Percentiles rank a stretch among this genome's conserved stretches.
Conservation (phyloP, 2,329 filamentous ascomycete species). For the Scleromitrula shiraiana region DNA sequence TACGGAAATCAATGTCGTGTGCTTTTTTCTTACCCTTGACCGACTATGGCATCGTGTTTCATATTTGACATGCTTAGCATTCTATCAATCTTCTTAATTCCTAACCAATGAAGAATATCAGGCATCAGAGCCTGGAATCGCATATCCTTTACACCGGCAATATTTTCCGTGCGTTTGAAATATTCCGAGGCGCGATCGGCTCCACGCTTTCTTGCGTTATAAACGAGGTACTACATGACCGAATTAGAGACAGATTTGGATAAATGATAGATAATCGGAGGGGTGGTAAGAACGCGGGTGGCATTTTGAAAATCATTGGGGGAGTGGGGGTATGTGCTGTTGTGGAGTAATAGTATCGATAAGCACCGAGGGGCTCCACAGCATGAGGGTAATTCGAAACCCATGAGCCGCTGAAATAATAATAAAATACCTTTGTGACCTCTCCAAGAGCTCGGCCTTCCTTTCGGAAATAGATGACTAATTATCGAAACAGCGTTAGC, state of each 20-base stretch:
- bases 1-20: slow-evolving; percentile 1
- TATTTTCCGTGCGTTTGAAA: slow-evolving; percentile 96
- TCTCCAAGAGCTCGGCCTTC: slow-evolving; percentile 92
- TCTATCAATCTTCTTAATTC: slow-evolving; percentile 95
- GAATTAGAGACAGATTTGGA: slow-evolving; percentile 16
- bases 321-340: slow-evolving; percentile 56
- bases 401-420: slow-evolving; percentile 2
- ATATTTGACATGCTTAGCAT: slow-evolving; percentile 99
- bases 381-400: slow-evolving; percentile 9
- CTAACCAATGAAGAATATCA: slow-evolving; percentile 94
- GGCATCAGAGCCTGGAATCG: slow-evolving; percentile 98
- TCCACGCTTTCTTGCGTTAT: slow-evolving; percentile 76
- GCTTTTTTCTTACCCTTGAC: slow-evolving; percentile 51
- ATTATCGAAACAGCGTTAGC: neutral
- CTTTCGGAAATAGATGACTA: slow-evolving; percentile 95
- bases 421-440: slow-evolving; percentile 43
- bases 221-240: slow-evolving; percentile 40
- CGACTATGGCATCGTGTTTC: slow-evolving; percentile 85
- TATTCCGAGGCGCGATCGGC: slow-evolving; percentile 81
- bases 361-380: slow-evolving; percentile 6
- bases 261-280: slow-evolving; percentile 4
- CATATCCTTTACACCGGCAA: slow-evolving; percentile 95
- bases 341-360: slow-evolving; percentile 52
- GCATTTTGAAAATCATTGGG: slow-evolving; percentile 13
- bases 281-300: slow-evolving; percentile 14